phyloP scores from a whole-genome alignment of 1,284 basidiomycete species.

The Ceratobasidium sp. region DNA sequence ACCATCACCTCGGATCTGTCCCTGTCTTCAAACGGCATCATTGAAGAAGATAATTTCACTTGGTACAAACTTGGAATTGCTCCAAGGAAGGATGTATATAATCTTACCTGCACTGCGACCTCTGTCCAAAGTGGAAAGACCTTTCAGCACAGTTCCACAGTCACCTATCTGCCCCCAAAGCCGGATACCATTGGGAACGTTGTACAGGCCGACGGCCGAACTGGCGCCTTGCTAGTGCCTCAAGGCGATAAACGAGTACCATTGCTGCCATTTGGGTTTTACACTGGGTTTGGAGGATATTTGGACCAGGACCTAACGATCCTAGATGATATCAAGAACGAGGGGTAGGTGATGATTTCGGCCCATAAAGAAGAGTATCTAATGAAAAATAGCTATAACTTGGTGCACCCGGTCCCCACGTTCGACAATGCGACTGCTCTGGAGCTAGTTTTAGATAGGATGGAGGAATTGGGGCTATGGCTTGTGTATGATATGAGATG shows the following conservation, averaged over 20 bases:
- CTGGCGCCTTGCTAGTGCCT: slow-evolving; percentile 67
- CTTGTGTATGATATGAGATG: slow-evolving; percentile 78
- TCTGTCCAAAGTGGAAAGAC: slow-evolving; percentile 49
- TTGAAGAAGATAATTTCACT: slow-evolving; percentile 57
- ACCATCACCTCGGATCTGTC: slow-evolving; percentile 53
- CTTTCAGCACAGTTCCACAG: slow-evolving; percentile 56
- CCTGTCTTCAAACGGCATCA: slow-evolving; percentile 62
- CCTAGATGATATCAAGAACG: slow-evolving; percentile 61
- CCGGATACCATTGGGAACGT: slow-evolving; percentile 56
- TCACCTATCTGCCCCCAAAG: slow-evolving; percentile 64
- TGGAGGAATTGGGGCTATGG: slow-evolving; percentile 73
- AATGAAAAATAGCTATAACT: slow-evolving; percentile 44
- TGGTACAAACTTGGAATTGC: slow-evolving; percentile 52
- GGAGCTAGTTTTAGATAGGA: slow-evolving; percentile 64
- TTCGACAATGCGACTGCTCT: slow-evolving; percentile 65
- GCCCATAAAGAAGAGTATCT: background rate
- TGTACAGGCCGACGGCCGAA: slow-evolving; percentile 72
- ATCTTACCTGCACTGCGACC: slow-evolving; percentile 60
- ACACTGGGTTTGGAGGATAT: slow-evolving; percentile 68
- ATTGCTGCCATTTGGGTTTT: slow-evolving; percentile 74
- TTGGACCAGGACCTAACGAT: slow-evolving; percentile 62
- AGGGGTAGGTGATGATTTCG: slow-evolving; percentile 58
- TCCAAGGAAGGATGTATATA: slow-evolving; percentile 57
- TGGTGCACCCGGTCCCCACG: slow-evolving; percentile 67
- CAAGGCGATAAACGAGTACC: slow-evolving; percentile 57